Base-by-base conservation (phyloP, 805 yeast species). In the Suhomyces faveliae region DNA sequence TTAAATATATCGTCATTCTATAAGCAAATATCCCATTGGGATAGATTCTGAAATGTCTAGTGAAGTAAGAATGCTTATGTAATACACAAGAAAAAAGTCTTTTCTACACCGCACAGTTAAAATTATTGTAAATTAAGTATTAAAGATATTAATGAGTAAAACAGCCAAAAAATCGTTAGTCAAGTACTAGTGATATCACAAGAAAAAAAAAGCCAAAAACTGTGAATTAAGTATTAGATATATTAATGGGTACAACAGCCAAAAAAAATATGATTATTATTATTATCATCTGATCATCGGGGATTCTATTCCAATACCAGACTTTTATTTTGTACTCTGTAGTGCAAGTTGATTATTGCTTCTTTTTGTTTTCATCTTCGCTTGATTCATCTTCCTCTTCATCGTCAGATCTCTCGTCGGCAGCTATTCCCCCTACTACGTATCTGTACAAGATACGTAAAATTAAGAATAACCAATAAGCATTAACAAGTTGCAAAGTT, bases 361-460 rank as follows among this genome's bases (percentile, higher is more conserved):
- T 47, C 51, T 56, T 59, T 55, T 52, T 58, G 37, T 48, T 50
- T 43, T 56, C 61, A 11, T 62, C 68, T 39, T 57, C 58, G 9
- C 40, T 42, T 9, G 44, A 44, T 19, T 23, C 22, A 6, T 46
- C 54, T 39, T 84, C 91, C 19, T 76, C 80, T 60, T 91, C 97
- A 51, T 81, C 85, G 48, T 91, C 97, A 63, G 92, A 84, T 71
- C 98, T 82, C 38, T 87, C 97, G 65, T 90, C 97, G 55, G 78
- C 77, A 35, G 79, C 77, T 40, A 76, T 80, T 51, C 85, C 89
- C 42, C 75, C 74, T 51, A 76, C 70, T 7, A 86, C 65, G 50
- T 78, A 73, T 63, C 97, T 81, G 65, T 76, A 82, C 29, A 85
- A 75, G 57, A 94, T 87, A 65, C 97, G 81, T 45, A 87, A 55